Base-by-base conservation (phyloP, 2,329 filamentous ascomycete genomes). In the Calonectria hawksworthii region DNA sequence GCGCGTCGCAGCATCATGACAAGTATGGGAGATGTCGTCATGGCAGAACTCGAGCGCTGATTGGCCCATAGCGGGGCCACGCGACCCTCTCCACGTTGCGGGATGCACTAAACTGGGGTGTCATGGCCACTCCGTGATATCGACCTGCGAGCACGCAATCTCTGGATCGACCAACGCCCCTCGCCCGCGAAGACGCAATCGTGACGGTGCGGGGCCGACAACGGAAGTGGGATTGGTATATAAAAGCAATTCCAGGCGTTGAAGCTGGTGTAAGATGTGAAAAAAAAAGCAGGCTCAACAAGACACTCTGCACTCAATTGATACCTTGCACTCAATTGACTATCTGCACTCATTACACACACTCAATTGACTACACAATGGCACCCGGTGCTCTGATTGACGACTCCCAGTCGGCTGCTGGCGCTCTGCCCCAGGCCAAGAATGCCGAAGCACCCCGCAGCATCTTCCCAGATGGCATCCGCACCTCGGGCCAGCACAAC, bases 401-500 rank as follows among this genome's bases (percentile, higher is more conserved):
- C 34, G 56, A 63, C n/a, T 23, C 36, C 70, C 41, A 69, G 44
- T 81, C 82, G 80, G 80, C 80, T 32, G 80, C 80, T 18, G 80
- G 79, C 44, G 80, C 80, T 47, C 68, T 80, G 6, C 78, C 79
- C 6, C 76, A 75, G 23, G 72, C 72, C 14, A 82, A 82, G 70
- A 81, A 78, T 61, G 61, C 78, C 0, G 80, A 82, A 16, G 80
- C 80, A 21, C 80, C 80, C 41, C 79, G 79, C 16, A 76, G 75
- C 65, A 82, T 82, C 64, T 89, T 88, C 78, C 87, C 87, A 5
- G 87, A 89, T 47, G 87, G 87, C 51, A 88, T 88, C 78, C 85
- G 87, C 26, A 90, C 89, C 0, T 90, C 93, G 0, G 95, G 95
- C 44, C 95, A 96, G 83, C 93, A 95, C 78, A 88, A 90, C 36